Evolutionary conservation across 164 flowering plant genomes (phyloP).

Genomic region (Berberis vulgaris): DNA sequence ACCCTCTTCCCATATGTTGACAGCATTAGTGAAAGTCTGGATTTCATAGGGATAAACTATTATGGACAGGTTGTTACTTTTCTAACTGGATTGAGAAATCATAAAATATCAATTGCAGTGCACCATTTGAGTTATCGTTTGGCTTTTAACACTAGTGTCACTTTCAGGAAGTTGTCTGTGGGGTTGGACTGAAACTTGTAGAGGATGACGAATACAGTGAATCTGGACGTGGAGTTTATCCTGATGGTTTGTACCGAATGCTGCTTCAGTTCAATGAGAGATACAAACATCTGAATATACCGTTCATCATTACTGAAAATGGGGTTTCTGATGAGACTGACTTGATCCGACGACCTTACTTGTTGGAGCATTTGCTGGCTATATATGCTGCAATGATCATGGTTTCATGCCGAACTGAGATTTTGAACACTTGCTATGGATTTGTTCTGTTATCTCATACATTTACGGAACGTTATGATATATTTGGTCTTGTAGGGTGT

Average conservation of each 20-base stretch:
- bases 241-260: slow-evolving; percentile 87
- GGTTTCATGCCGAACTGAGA: slow-evolving; percentile 29
- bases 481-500: slow-evolving; percentile 54
- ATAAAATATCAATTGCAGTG: background rate
- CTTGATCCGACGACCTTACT: slow-evolving; percentile 75
- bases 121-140: background rate
- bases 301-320: slow-evolving; percentile 85
- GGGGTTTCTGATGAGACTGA: slow-evolving; percentile 92
- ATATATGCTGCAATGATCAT: slow-evolving; percentile 72
- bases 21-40: slow-evolving; percentile 57
- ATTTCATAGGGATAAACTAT: slow-evolving; percentile 92
- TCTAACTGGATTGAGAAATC: background rate
- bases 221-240: slow-evolving; percentile 95
- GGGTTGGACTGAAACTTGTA: slow-evolving; percentile 78
- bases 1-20: slow-evolving; percentile 74
- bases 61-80: slow-evolving; percentile 77
- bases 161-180: slow-evolving; percentile 68
- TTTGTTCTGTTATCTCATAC: background rate
- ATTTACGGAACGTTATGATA: background rate
- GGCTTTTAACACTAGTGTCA: slow-evolving; percentile 4
- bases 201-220: slow-evolving; percentile 92
- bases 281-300: slow-evolving; percentile 70
- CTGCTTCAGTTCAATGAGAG: slow-evolving; percentile 86
- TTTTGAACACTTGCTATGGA: background rate
- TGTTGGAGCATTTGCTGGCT: slow-evolving; percentile 88